Percentiles rank a stretch among this genome's conserved stretches.
These are phyloP conservation scores for Fusarium piperis DNA, from an alignment of 2,329 filamentous ascomycete genomes.

Conservation along the genomic window DNA sequence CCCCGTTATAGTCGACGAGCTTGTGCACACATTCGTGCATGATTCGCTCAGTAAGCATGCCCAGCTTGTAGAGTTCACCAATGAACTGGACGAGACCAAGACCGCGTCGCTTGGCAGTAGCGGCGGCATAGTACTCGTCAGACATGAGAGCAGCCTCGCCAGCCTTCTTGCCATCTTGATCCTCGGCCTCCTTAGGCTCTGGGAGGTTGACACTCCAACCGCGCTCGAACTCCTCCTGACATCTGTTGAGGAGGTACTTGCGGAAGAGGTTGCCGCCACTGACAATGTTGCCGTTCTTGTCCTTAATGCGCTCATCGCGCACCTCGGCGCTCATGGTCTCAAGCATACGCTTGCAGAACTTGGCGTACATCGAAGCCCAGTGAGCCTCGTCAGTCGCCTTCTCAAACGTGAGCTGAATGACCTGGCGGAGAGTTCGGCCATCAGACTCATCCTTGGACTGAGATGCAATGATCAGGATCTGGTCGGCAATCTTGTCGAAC, in stretches of 20 bases:
- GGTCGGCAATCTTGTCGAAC: constrained; percentile 93
- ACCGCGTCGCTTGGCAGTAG: constrained; percentile 94
- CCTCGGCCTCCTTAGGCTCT: constrained; percentile 71
- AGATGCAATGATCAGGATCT: constrained; percentile 90
- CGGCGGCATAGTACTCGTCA: constrained; percentile 95
- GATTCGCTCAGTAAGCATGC: constrained; percentile 98
- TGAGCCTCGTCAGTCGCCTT: constrained; percentile 98
- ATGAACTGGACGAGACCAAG: constrained; percentile 99
- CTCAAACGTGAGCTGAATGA: constrained; percentile 98
- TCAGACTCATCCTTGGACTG: constrained; percentile 97
- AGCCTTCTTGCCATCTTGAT: constrained; percentile 59
- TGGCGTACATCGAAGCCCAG: constrained; percentile 99
- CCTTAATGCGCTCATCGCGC: constrained; percentile 92
- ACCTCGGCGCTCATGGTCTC: constrained; percentile 95
- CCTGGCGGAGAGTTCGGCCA: constrained; percentile 92
- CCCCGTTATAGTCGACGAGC: constrained; percentile 91
- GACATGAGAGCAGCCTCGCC: constrained; percentile 86
- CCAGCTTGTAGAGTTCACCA: constrained; percentile 97
- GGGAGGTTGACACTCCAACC: constrained; percentile 94
- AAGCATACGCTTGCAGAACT: constrained; percentile 97
- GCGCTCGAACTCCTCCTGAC: constrained; percentile 98
- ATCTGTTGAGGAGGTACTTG: constrained; percentile 98
- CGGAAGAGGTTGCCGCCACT: constrained; percentile 94
- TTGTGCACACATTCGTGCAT: constrained; percentile 99
- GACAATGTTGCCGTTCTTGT: constrained; percentile 88